phyloP scores from a whole-genome alignment of 2,329 filamentous ascomycete species.

The Ophiostoma sp. region DNA sequence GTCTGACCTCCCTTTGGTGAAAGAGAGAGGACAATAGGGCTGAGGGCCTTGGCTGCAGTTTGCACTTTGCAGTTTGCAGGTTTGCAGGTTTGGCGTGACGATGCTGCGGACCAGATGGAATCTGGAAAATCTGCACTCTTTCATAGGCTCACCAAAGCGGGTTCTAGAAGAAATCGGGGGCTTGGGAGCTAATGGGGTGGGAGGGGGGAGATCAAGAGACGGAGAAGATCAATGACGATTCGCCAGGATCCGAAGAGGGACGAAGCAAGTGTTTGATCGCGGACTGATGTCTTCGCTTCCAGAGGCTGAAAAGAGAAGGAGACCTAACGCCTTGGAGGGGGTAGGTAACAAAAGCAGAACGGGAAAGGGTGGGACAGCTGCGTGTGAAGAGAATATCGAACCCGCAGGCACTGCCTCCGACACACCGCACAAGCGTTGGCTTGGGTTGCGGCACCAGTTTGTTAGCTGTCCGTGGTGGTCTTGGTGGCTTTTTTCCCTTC shows the following conservation, averaged over 20 bases:
- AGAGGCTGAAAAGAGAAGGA: not conserved
- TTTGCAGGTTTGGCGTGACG: not conserved
- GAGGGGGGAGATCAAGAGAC: not conserved
- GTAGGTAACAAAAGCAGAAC: not conserved
- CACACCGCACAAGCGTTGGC: not conserved
- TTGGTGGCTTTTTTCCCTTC: not conserved
- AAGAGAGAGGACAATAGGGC: conserved; percentile 15
- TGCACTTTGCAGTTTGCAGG: not conserved
- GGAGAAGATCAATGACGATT: not conserved
- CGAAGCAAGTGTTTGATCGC: conserved; percentile 6
- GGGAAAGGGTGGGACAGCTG: not conserved
- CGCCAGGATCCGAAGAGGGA: not conserved
- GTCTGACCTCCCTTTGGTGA: not conserved
- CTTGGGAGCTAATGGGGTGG: not conserved
- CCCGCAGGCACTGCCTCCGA: conserved; percentile 23
- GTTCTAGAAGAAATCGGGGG: conserved; percentile 17
- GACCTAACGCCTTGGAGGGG: not conserved
- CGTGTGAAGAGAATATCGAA: not conserved
- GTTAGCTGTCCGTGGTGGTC: not conserved
- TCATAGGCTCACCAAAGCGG: not conserved
- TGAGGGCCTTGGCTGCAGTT: conserved; percentile 20
- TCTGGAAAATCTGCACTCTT: not conserved
- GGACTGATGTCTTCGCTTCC: not conserved
- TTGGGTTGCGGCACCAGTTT: too few species aligned
- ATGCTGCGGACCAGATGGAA: conserved; percentile 22